phyloP scores from a whole-genome alignment of 441 rosid species.

The Gossypium gossypioides region DNA sequence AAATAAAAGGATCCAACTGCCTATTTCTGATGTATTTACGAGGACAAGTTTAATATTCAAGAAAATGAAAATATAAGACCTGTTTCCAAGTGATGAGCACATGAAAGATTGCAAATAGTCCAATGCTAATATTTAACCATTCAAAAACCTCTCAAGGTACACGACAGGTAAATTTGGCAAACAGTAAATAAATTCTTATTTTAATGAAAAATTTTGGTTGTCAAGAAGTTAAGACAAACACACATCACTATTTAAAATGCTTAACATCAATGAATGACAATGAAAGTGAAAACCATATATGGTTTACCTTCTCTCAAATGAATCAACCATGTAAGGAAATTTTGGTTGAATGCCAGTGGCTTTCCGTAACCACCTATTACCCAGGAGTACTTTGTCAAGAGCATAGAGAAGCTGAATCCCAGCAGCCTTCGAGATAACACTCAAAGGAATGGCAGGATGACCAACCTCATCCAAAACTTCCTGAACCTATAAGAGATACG shows the following conservation, averaged over 20 bases:
- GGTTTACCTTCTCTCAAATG: constrained; percentile 80
- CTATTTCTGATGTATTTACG: not conserved
- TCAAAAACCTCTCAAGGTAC: not conserved
- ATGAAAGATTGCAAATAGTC: not conserved
- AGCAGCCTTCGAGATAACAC: constrained; percentile 89
- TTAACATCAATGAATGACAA: not conserved
- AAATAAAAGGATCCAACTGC: not conserved
- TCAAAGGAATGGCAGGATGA: constrained; percentile 68
- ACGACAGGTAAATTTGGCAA: not conserved
- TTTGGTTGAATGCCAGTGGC: constrained; percentile 88
- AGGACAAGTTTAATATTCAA: not conserved
- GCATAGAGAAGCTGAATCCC: constrained; percentile 77
- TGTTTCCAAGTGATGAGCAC: not conserved
- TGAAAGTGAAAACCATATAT: not conserved
- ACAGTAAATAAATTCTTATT: not conserved
- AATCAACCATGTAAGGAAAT: constrained; percentile 81
- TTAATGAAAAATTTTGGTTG: not conserved
- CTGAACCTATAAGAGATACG: constrained; percentile 47
- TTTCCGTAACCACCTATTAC: constrained; percentile 90
- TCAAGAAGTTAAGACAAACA: not conserved
- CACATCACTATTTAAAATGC: not conserved
- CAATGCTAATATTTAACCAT: not conserved
- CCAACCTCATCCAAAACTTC: constrained; percentile 83
- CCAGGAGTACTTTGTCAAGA: constrained; percentile 67
- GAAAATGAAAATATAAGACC: not conserved